phyloP scores from a whole-genome alignment of 2,329 filamentous ascomycete species.

The Alternaria triticimaculans region DNA sequence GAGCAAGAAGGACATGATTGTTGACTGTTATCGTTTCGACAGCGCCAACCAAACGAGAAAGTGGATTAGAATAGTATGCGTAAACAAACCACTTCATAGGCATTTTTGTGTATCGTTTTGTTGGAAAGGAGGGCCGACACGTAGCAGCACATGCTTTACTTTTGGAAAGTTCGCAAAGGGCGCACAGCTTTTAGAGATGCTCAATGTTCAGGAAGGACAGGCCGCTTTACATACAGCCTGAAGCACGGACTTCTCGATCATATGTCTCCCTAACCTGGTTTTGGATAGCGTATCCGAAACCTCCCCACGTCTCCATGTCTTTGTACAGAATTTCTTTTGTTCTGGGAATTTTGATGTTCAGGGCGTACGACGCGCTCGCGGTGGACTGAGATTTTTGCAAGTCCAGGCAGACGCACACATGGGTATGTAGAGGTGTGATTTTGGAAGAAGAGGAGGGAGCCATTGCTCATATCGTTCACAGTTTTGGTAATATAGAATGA shows the following conservation, averaged over 20 bases:
- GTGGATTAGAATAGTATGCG: too few species aligned
- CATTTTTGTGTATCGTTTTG: not conserved
- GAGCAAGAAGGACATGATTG: too few species aligned
- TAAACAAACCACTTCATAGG: rapidly evolving
- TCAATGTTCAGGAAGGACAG: not conserved
- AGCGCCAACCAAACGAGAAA: too few species aligned
- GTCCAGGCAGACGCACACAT: too few species aligned
- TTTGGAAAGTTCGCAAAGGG: not conserved
- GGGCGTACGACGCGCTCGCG: too few species aligned
- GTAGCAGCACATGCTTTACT: rapidly evolving
- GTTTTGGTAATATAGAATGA: not conserved
- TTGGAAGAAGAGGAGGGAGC: not conserved
- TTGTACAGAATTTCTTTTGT: rapidly evolving
- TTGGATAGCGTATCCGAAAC: rapidly evolving
- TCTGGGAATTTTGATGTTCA: rapidly evolving
- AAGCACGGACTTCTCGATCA: not conserved
- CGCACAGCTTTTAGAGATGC: not conserved
- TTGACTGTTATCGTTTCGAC: too few species aligned
- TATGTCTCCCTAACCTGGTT: rapidly evolving
- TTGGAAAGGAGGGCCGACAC: not conserved
- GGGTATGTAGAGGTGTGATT: too few species aligned
- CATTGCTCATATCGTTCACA: not conserved
- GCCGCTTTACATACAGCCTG: not conserved
- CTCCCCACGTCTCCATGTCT: not conserved
- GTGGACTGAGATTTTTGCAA: too few species aligned